phyloP scores from a whole-genome alignment of 371 early-diverging fungal species.

The Lichtheimia hyalospora region DNA sequence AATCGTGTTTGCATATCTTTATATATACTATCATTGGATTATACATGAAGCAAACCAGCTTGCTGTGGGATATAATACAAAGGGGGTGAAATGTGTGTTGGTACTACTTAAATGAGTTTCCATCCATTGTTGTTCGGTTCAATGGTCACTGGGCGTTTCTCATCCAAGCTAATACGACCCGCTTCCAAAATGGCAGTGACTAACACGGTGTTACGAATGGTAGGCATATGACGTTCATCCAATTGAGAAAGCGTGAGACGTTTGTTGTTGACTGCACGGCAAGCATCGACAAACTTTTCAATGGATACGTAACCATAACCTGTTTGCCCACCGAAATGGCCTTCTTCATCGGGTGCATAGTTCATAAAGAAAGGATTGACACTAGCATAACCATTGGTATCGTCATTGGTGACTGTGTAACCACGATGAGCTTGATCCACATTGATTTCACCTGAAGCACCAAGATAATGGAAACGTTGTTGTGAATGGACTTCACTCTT shows the following conservation, averaged over 20 bases:
- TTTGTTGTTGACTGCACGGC: constrained; percentile 26
- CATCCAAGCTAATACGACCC: constrained; percentile 40
- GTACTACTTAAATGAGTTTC: constrained; percentile 18
- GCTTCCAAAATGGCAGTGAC: constrained; percentile 54
- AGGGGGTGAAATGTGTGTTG: too few relatives aligned
- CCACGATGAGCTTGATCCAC: constrained; percentile 60
- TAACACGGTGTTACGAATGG: constrained; percentile 37
- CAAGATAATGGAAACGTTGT: constrained; percentile 53
- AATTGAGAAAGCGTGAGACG: constrained; percentile 18
- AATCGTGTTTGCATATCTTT: too few relatives aligned
- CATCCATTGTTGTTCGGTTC: constrained; percentile 8
- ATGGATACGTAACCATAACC: constrained; percentile 46
- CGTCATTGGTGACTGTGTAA: constrained; percentile 41
- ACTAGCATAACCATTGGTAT: constrained; percentile 20
- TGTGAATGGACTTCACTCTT: constrained; percentile 54
- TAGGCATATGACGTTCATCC: constrained; percentile 33
- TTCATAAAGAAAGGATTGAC: constrained; percentile 52
- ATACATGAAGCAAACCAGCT: too few relatives aligned
- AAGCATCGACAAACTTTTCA: constrained; percentile 40
- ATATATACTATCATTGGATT: too few relatives aligned
- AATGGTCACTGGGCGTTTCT: constrained; percentile 26
- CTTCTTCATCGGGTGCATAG: constrained; percentile 47
- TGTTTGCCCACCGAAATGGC: constrained; percentile 46
- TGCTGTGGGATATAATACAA: too few relatives aligned
- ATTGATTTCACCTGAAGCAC: constrained; percentile 42